Evolutionary conservation across 768 basidiomycete species (phyloP).

Genomic region (Collybiopsis luxurians): DNA sequence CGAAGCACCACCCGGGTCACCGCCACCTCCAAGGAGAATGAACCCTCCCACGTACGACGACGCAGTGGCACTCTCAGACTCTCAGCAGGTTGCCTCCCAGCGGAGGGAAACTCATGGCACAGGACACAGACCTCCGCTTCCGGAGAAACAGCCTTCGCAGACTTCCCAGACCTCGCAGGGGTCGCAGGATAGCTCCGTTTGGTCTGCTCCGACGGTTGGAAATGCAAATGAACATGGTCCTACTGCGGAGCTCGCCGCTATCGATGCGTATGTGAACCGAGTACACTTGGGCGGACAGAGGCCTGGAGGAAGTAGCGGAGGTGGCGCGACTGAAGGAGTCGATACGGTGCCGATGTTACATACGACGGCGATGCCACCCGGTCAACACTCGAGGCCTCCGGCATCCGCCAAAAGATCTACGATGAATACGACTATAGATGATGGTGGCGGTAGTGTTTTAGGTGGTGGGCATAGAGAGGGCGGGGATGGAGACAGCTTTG

Average conservation of each 20-base stretch:
- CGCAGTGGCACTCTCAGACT: not conserved
- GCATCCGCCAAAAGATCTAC: not conserved
- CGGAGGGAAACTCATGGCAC: constrained; percentile 2
- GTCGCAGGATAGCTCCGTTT: not conserved
- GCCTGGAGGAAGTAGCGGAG: not conserved
- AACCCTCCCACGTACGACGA: constrained; percentile 5
- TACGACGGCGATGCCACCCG: not conserved
- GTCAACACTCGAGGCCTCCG: not conserved
- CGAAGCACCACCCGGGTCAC: not conserved
- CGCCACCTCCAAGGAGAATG: not conserved
- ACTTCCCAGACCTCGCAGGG: not conserved
- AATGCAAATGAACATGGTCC: too few relatives aligned
- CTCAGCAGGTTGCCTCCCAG: not conserved
- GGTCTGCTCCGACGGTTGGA: not conserved
- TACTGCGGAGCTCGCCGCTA: not conserved
- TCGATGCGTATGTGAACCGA: not conserved
- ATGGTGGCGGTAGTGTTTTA: not conserved
- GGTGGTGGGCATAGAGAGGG: not conserved
- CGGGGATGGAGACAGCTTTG: not conserved
- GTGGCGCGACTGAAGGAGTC: not conserved
- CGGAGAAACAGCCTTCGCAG: not conserved
- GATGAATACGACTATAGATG: constrained; percentile 1
- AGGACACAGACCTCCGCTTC: not conserved
- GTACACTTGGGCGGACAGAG: not conserved
- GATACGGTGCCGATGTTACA: constrained; percentile 4